These are phyloP conservation scores for Quercus rubra DNA, from an alignment of 306 rosid species.

Conservation along the genomic window DNA sequence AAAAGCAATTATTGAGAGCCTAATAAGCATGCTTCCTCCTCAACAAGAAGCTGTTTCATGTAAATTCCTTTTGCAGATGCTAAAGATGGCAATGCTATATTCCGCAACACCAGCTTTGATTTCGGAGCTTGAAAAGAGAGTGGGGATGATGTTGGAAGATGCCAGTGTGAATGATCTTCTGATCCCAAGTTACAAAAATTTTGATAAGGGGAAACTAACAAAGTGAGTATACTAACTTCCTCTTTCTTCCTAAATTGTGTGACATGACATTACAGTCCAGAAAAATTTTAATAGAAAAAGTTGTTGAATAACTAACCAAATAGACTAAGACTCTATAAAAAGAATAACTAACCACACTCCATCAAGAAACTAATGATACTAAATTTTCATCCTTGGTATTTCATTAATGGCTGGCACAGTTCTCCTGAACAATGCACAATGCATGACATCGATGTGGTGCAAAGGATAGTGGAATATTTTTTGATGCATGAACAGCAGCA, in stretches of 20 bases:
- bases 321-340: no score
- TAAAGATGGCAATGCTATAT: constrained; percentile 81
- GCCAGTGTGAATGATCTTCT: constrained; percentile 80
- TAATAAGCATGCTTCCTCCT: constrained; percentile 76
- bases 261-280: constrained; percentile 2
- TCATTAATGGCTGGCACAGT: constrained; percentile 35
- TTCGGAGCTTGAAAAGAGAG: constrained; percentile 85
- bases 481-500: constrained; percentile 81
- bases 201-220: constrained; percentile 48
- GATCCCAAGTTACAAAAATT: constrained; percentile 67
- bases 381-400: background rate
- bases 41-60: constrained; percentile 78
- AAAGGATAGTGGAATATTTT: constrained; percentile 82
- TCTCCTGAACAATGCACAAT: constrained; percentile 57
- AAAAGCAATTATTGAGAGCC: constrained; percentile 67
- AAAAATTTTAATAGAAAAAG: background rate
- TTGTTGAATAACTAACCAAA: no score
- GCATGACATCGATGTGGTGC: constrained; percentile 78
- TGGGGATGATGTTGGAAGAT: constrained; percentile 76
- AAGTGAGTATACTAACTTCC: constrained; percentile 47
- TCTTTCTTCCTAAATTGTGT: background rate
- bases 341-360: background rate
- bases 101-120: constrained; percentile 75
- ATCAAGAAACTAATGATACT: background rate
- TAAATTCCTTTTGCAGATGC: constrained; percentile 68